Percentiles rank a stretch among this genome's conserved stretches.
These are phyloP conservation scores for Stipa capillata DNA, from an alignment of 176 grass and related monocot species.

Conservation along the genomic window DNA sequence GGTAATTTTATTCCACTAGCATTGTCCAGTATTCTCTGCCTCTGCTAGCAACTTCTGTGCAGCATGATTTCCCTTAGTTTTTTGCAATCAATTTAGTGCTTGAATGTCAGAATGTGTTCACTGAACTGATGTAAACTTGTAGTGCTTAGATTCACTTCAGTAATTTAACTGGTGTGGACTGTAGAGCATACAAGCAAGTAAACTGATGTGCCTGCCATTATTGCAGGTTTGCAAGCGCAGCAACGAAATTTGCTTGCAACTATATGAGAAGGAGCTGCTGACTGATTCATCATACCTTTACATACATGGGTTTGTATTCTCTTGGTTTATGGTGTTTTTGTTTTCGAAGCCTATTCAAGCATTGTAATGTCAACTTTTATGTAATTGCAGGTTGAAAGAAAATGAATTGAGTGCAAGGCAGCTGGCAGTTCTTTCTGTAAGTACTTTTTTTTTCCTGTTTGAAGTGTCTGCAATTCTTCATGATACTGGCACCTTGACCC, in stretches of 20 bases:
- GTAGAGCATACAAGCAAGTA: background rate
- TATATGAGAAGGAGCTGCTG: constrained; percentile 91
- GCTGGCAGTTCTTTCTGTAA: constrained; percentile 70
- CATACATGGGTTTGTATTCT: constrained; percentile 76
- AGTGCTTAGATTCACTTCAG: background rate
- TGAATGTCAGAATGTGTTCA: background rate
- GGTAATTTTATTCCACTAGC: constrained; percentile 33
- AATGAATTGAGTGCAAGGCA: constrained; percentile 63
- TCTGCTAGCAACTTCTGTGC: background rate
- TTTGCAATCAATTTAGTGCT: background rate
- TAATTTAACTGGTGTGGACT: background rate
- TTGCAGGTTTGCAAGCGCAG: constrained; percentile 73
- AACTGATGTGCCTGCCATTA: background rate
- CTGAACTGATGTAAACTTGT: background rate
- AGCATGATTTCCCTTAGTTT: background rate
- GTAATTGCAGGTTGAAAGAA: constrained; percentile 64
- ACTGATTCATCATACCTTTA: constrained; percentile 84
- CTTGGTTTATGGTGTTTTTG: constrained; percentile 5
- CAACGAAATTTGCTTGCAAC: constrained; percentile 71
- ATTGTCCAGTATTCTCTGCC: constrained; percentile 10
- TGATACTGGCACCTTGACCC: background rate
- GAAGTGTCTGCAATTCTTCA: background rate
- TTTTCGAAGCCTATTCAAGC: background rate
- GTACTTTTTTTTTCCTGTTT: constrained; percentile 27
- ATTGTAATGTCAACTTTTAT: constrained; percentile 6